These are phyloP conservation scores for Roridomyces roridus DNA, from an alignment of 768 basidiomycete species.

Conservation along the genomic window DNA sequence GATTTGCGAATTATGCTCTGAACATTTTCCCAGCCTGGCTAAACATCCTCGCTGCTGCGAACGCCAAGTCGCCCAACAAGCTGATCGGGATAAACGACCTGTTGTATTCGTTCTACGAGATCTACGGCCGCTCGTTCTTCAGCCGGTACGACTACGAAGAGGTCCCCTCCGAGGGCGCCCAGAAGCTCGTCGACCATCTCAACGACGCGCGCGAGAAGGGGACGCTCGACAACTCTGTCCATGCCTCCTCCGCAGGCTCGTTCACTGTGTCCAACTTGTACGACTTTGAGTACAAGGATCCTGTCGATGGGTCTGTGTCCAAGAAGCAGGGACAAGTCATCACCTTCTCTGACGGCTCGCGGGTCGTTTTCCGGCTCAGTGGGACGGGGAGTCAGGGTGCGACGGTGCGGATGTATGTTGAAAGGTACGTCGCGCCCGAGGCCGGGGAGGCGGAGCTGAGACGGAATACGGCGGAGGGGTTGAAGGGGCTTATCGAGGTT, in stretches of 20 bases:
- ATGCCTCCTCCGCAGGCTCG: conserved; percentile 71
- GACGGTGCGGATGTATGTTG: conserved; percentile 95
- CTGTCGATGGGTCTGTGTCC: conserved; percentile 93
- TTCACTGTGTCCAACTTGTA: conserved; percentile 82
- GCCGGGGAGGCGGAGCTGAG: conserved; percentile 73
- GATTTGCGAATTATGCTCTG: not conserved
- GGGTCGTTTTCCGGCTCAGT: conserved; percentile 94
- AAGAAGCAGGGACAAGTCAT: conserved; percentile 97
- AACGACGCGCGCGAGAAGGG: conserved; percentile 71
- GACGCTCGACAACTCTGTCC: conserved; percentile 70
- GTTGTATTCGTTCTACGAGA: conserved; percentile 84
- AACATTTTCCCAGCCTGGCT: conserved; percentile 77
- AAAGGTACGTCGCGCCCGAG: conserved; percentile 81
- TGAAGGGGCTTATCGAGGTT: conserved; percentile 95
- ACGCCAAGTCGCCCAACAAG: conserved; percentile 74
- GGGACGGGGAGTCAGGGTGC: conserved; percentile 97
- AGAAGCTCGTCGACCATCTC: conserved; percentile 81
- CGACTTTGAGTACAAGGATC: conserved; percentile 97
- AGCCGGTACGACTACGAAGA: conserved; percentile 99
- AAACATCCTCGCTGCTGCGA: conserved; percentile 93
- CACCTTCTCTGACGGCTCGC: conserved; percentile 87
- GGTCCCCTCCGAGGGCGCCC: conserved; percentile 89
- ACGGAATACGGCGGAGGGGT: conserved; percentile 84
- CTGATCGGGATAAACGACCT: conserved; percentile 92
- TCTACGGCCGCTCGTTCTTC: conserved; percentile 98